Evolutionary conservation across 1,284 basidiomycete genomes (phyloP), one percentile per base, ranked within the genome.

Genomic region (Wallemia mellicola): DNA sequence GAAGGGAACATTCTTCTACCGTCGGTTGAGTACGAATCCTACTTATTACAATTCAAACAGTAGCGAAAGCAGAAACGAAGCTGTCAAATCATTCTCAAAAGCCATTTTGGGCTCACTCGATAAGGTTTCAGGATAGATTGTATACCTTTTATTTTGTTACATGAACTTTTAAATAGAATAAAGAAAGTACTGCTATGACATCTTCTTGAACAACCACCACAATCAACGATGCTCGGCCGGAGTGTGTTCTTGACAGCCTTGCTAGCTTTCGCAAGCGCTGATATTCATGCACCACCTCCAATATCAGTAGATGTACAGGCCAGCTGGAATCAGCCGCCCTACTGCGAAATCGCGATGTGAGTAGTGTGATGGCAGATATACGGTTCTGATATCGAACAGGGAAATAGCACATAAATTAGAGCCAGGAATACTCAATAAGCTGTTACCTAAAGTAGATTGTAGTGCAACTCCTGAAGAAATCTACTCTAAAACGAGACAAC

Each of bases 1-100:
- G 32, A 81, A 82, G 1, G 87, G 82, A 71, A 89, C 89, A 7
- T 88, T 83, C 70, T 74, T 94, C 28, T 75, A 79, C 5, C 74
- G 76, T 58, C 76, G 91, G 62, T 69, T 87, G 59, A 73, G 72
- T 60, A 78, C 74, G 63, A 98, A 98, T 69, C 89, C 92, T 14
- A 77, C 78, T 1, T 96, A 84, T 71, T 98, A 98, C 68, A 82
- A 80, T 61, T 73, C 77, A 3, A 61, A 67, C n/a, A n/a, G n/a
- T n/a, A n/a, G n/a, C n/a, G n/a, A n/a, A 48, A 11, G 38, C 9
- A 5, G n/a, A 17, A 17, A 48, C 9, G 38, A n/a, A 7, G 19
- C 19, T 48, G 38, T 7, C 38, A n/a, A n/a, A n/a, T n/a, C n/a
- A n/a, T n/a, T n/a, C n/a, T n/a, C n/a, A n/a, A n/a, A n/a, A n/a